phyloP scores from a whole-genome alignment of 164 flowering plant species.

The Nymphaea thermarum region DNA sequence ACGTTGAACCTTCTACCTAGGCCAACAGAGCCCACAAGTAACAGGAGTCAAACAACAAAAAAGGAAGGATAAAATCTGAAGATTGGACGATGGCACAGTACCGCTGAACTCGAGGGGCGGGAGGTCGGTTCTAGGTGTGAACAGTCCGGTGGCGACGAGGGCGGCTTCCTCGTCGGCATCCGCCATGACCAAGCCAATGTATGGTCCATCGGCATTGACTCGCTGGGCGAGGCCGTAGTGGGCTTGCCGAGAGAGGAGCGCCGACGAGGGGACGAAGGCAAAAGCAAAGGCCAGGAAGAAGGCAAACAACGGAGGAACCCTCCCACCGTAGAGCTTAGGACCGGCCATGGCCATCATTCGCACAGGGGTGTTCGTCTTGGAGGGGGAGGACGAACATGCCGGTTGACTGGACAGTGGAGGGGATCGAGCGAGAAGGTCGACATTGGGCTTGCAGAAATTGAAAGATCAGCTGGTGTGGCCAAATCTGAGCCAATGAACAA shows the following conservation, averaged over 20 bases:
- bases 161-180: conserved; percentile 20
- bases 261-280: neutral
- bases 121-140: conserved; percentile 8
- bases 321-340: too few species aligned
- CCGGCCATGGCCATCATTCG: too few species aligned
- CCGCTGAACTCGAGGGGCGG: conserved; percentile 42
- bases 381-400: too few species aligned
- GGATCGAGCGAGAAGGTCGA: too few species aligned
- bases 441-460: too few species aligned
- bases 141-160: conserved; percentile 15
- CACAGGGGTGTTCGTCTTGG: too few species aligned
- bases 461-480: too few species aligned
- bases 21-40: neutral
- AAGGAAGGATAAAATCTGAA: neutral
- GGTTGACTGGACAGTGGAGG: too few species aligned
- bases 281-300: neutral
- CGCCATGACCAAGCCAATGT: conserved; percentile 44
- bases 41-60: neutral
- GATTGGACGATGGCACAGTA: conserved; percentile 1
- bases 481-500: too few species aligned
- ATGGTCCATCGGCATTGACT: conserved; percentile 30
- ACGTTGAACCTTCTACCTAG: conserved; percentile 46
- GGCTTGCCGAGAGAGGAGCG: conserved; percentile 23
- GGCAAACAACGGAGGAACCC: neutral
- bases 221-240: conserved; percentile 17